Conservation (phyloP, 2,329 filamentous ascomycete species). For the Atkinsonella texensis region DNA sequence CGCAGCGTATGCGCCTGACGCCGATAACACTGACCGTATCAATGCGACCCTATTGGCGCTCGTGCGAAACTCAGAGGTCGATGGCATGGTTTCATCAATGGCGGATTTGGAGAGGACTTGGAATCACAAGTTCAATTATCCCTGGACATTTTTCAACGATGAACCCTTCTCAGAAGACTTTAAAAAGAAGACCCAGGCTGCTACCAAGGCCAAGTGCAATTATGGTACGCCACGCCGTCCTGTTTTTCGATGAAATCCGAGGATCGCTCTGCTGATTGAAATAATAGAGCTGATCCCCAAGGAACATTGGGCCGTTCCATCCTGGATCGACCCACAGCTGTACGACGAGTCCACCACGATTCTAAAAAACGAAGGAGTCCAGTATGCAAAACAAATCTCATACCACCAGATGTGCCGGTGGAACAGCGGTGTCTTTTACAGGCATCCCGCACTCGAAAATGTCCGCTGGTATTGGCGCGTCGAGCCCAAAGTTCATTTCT, state of each 20-base stretch:
- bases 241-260: neutral
- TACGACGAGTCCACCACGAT: constrained; percentile 76
- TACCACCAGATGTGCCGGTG: constrained; percentile 99
- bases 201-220: constrained; percentile 76
- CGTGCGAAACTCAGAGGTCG: constrained; percentile 82
- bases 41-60: constrained; percentile 87
- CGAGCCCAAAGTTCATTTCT: constrained; percentile 97
- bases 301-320: constrained; percentile 86
- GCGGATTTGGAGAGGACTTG: constrained; percentile 83
- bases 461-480: constrained; percentile 96
- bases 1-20: constrained; percentile 66
- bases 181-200: constrained; percentile 66
- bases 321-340: constrained; percentile 83
- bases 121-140: constrained; percentile 99
- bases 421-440: constrained; percentile 98
- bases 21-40: constrained; percentile 67
- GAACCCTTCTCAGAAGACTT: constrained; percentile 89
- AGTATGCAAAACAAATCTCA: constrained; percentile 78
- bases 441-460: constrained; percentile 75
- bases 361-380: constrained; percentile 72
- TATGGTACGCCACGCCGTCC: constrained; percentile 55
- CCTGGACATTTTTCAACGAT: constrained; percentile 99
- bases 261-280: neutral
- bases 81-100: constrained; percentile 81
- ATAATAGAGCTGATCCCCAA: constrained; percentile 69